phyloP scores from a whole-genome alignment of 2,329 filamentous ascomycete species.

The Verticillium tricorpus region DNA sequence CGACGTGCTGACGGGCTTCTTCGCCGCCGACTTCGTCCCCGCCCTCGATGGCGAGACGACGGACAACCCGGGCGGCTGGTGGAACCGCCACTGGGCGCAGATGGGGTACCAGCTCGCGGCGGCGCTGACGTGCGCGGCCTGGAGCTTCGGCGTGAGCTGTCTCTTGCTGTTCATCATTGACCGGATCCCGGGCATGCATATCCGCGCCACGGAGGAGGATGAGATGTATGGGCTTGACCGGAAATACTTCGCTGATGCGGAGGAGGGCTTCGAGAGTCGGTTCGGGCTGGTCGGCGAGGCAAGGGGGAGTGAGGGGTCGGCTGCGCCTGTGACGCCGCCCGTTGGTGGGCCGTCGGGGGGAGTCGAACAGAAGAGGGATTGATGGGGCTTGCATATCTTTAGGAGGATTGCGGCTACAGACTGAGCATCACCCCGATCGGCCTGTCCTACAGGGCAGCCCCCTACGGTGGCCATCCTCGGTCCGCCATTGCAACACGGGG shows the following conservation, averaged over 20 bases:
- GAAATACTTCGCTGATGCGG: constrained; percentile 20
- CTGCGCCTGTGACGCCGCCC: neutral
- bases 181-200: constrained; percentile 51
- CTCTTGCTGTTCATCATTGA: constrained; percentile 51
- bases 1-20: constrained; percentile 52
- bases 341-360: neutral
- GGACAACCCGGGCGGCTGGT: constrained; percentile 42
- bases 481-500: no score
- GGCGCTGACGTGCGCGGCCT: constrained; percentile 48
- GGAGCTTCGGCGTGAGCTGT: constrained; percentile 49
- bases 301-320: neutral
- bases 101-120: constrained; percentile 54
- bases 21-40: constrained; percentile 44
- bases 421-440: no score
- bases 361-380: neutral
- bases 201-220: constrained; percentile 49
- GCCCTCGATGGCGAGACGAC: constrained; percentile 45
- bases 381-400: neutral
- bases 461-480: no score
- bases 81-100: constrained; percentile 48
- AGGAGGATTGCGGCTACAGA: no score
- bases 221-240: constrained; percentile 49
- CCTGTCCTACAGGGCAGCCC: no score
- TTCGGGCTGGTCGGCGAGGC: neutral
- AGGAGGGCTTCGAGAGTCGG: constrained; percentile 1